Evolutionary conservation across 148 eudicot genomes (phyloP).

Genomic region (Vaccinium vitisidaea): DNA sequence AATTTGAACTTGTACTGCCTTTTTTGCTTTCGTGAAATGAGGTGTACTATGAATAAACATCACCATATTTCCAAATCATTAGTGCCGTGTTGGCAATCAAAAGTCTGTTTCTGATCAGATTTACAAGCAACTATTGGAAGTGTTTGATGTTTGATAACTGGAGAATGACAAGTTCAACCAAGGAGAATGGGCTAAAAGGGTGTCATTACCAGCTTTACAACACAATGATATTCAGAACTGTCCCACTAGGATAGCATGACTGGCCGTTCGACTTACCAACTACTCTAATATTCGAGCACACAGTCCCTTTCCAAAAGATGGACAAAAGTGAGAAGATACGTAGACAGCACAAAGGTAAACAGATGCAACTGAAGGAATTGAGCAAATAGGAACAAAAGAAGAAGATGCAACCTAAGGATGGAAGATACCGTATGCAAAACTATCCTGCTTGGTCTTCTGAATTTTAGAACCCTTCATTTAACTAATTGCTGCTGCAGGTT

Average conservation of each 20-base stretch:
- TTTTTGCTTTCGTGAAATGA: neutral
- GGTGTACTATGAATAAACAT: neutral
- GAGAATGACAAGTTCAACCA: neutral
- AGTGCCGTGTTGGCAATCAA: neutral
- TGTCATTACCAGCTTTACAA: neutral
- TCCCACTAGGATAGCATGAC: neutral
- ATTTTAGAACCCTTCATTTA: neutral
- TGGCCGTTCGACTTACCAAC: neutral
- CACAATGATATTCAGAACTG: neutral
- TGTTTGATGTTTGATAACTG: neutral
- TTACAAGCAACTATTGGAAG: neutral
- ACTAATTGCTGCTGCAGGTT: too few relatives aligned
- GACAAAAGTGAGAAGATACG: neutral
- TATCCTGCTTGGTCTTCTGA: neutral
- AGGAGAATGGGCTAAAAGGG: neutral
- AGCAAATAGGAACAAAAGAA: neutral
- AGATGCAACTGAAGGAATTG: neutral
- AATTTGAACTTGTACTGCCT: too few relatives aligned
- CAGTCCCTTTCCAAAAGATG: neutral
- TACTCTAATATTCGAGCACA: neutral
- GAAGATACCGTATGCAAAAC: neutral
- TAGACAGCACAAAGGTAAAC: neutral
- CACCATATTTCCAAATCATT: neutral
- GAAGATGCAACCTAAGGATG: neutral
- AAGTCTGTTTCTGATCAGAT: neutral